Conservation (phyloP, 2,329 filamentous ascomycete genomes). For the Pseudogymnoascus sp. region DNA sequence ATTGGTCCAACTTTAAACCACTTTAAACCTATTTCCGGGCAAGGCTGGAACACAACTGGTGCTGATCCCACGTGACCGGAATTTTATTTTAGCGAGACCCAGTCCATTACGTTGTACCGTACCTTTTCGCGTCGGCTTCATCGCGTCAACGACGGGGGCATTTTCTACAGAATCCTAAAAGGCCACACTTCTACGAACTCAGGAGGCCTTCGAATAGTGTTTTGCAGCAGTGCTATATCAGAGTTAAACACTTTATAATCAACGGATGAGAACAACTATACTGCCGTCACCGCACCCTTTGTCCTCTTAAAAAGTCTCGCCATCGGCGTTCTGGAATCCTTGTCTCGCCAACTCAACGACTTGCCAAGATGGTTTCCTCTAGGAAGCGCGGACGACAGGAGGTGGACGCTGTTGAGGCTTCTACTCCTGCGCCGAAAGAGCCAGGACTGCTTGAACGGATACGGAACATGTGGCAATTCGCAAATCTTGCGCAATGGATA, state of each 20-base stretch:
- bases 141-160: conserved; percentile 6
- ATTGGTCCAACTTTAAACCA: conserved; percentile 1
- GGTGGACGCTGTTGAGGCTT: conserved; percentile 26
- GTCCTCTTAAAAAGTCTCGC: neutral
- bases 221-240: neutral
- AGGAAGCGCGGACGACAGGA: conserved; percentile 44
- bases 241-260: neutral
- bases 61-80: conserved; percentile 5
- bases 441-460: conserved; percentile 53
- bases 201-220: neutral
- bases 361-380: conserved; percentile 36
- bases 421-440: conserved; percentile 24
- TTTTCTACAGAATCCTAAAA: neutral
- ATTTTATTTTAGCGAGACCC: conserved; percentile 5
- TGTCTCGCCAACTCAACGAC: neutral
- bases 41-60: neutral
- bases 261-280: conserved; percentile 2
- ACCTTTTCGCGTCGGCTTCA: conserved; percentile 8
- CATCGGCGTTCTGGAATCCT: neutral
- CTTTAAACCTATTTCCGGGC: neutral
- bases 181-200: neutral
- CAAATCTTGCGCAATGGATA: conserved; percentile 88
- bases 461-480: conserved; percentile 92
- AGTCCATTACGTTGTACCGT: conserved; percentile 6
- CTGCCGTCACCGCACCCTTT: neutral